These are phyloP conservation scores for Tephrocybe rancida DNA, from an alignment of 768 basidiomycete species.

Conservation along the genomic window DNA sequence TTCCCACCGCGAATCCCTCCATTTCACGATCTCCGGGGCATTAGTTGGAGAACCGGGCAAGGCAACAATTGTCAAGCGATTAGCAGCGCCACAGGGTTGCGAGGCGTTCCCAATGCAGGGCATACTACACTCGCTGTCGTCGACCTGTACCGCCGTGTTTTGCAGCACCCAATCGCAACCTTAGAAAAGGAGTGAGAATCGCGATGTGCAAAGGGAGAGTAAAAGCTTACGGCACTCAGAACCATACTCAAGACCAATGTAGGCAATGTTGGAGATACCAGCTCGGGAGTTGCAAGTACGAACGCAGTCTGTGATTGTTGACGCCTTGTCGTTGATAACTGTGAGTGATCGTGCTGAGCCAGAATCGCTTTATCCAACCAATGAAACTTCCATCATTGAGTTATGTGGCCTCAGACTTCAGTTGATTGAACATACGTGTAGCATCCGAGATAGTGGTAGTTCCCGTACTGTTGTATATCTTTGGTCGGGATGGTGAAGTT, in stretches of 20 bases:
- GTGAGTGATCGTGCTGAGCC: neutral
- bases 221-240: neutral
- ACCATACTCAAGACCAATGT: neutral
- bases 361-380: neutral
- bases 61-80: conserved; percentile 3
- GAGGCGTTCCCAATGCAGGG: conserved; percentile 6
- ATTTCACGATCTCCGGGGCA: conserved; percentile 4
- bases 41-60: conserved; percentile 4
- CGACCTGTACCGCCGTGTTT: conserved; percentile 7
- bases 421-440: neutral
- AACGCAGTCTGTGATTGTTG: neutral
- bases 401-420: too few relatives aligned
- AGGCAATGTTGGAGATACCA: neutral
- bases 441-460: neutral
- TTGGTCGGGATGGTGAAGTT: neutral
- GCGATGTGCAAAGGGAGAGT: too few relatives aligned
- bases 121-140: conserved; percentile 9
- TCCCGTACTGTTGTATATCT: neutral
- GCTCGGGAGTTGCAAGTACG: neutral
- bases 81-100: conserved; percentile 4
- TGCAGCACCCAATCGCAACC: conserved; percentile 8
- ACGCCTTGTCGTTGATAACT: neutral
- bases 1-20: neutral
- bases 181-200: neutral
- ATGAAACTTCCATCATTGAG: too few relatives aligned